Evolutionary conservation across 768 basidiomycete genomes (phyloP).

Genomic region (Phlebiopsis gigantea): DNA sequence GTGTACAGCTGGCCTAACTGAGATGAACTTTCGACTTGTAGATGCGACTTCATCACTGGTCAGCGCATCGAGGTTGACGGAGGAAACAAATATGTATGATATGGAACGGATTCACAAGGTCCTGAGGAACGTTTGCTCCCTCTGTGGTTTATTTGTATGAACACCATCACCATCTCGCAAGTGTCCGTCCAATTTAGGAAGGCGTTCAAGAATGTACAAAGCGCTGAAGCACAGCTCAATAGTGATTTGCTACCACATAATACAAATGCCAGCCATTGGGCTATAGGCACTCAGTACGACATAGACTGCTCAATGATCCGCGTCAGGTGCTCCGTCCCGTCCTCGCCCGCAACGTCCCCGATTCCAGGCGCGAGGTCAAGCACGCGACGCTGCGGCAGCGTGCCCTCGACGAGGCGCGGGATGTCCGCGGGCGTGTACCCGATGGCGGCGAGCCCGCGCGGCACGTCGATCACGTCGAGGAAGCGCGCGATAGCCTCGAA

Average conservation of each 20-base stretch:
- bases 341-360: constrained; percentile 74
- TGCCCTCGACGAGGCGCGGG: constrained; percentile 78
- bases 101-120: not conserved
- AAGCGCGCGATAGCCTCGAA: constrained; percentile 87
- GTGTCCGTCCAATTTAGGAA: not conserved
- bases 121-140: no score
- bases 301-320: constrained; percentile 75
- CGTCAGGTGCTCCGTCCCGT: constrained; percentile 78
- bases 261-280: no score
- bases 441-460: constrained; percentile 79
- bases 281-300: constrained; percentile 53
- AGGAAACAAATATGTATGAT: not conserved
- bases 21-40: not conserved
- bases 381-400: constrained; percentile 83
- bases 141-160: no score
- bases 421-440: constrained; percentile 71
- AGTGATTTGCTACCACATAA: no score
- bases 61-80: constrained; percentile 8
- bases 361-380: constrained; percentile 91
- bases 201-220: not conserved
- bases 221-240: not conserved
- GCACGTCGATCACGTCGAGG: constrained; percentile 79
- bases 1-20: no score
- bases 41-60: constrained; percentile 5
- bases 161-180: not conserved